A percentile compares a stretch with the other conserved stretches of the same genome.
Conservation (phyloP, 176 grass and related monocot genomes). For the Paspalum vaginatum region DNA sequence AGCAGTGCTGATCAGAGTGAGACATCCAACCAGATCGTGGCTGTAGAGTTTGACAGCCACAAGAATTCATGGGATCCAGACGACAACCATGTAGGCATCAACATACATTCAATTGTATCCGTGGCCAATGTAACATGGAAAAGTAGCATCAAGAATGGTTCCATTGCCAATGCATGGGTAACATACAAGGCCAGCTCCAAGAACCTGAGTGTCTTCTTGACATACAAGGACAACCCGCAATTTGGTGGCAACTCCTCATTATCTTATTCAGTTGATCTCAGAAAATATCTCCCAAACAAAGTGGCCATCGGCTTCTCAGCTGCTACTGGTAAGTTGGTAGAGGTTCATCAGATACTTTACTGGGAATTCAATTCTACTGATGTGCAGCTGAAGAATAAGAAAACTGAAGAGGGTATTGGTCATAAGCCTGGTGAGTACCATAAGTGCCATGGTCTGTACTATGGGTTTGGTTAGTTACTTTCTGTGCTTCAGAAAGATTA, state of each 20-base stretch:
- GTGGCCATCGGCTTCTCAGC: constrained; percentile 64
- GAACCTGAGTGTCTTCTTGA: constrained; percentile 66
- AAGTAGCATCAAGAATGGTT: constrained; percentile 51
- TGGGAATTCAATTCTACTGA: constrained; percentile 72
- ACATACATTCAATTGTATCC: constrained; percentile 53
- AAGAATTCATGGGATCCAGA: constrained; percentile 49
- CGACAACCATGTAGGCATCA: constrained; percentile 60
- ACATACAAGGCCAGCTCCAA: constrained; percentile 58
- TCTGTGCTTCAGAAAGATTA: constrained; percentile 39
- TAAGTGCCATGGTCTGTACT: constrained; percentile 17
- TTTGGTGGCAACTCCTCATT: constrained; percentile 43
- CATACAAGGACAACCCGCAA: constrained; percentile 44
- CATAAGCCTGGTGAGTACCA: constrained; percentile 30
- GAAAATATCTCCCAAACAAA: constrained; percentile 44
- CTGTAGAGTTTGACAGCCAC: constrained; percentile 67
- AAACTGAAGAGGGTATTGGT: constrained; percentile 35
- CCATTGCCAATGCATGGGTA: constrained; percentile 55
- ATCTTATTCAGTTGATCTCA: constrained; percentile 51
- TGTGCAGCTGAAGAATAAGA: constrained; percentile 39
- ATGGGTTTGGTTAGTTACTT: constrained; percentile 45
- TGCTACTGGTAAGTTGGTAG: constrained; percentile 46
- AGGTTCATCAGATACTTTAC: constrained; percentile 61
- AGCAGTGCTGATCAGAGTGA: not conserved
- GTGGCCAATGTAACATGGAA: constrained; percentile 34
- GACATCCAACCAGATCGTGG: constrained; percentile 39